Base-by-base conservation (phyloP, 2,329 filamentous ascomycete genomes). In the Colletotrichum sp. region DNA sequence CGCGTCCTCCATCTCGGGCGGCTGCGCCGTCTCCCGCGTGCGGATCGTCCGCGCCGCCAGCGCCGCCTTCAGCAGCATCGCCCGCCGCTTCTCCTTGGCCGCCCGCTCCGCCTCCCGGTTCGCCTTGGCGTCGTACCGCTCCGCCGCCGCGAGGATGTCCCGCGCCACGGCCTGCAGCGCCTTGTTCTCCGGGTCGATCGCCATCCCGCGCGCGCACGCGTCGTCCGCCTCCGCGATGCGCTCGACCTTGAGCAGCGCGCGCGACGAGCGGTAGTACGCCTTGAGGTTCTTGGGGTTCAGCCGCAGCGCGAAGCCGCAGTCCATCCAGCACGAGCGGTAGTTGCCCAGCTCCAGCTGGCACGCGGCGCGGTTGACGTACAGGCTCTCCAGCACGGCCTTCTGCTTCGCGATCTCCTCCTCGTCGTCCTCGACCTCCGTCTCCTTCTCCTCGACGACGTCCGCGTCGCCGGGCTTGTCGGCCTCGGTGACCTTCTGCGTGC, bases 321-420 rank as follows among this genome's bases (percentile, higher is more conserved):
- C 97, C 64, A 94, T 90, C 81, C 94, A 98, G 85, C 94, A 96
- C 77, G 92, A 93, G 78, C 96, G 93, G 86, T 96, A 97, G 87
- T 99, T 99, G 83, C 92, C 91, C 78, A 98, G 89, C 84, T 96
- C 94, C 77, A 99, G 89, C 83, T 99, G 94, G 85, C 95, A 98
- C 32, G 98, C 92, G 1, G 96, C 96, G 76, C 97, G 93, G 85
- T 99, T 99, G 77, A 94, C 92, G 83, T 96, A 93, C 76, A 95
- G 93, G 3, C 92, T 90, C 85, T 98, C 96, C 72, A 96, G 91
- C 66, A 94, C 88, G 72, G 88, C 86, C 61, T 87, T 88, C 84
- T 96, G 91, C 79, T 91, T 87, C 74, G 87, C 83, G 18, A 90
- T 88, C 79, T 93, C 90, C 55, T 92, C 93, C 67, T 92, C 90